Evolutionary conservation across 2,329 filamentous ascomycete species (phyloP).

Genomic region (Alternaria brassicicola): DNA sequence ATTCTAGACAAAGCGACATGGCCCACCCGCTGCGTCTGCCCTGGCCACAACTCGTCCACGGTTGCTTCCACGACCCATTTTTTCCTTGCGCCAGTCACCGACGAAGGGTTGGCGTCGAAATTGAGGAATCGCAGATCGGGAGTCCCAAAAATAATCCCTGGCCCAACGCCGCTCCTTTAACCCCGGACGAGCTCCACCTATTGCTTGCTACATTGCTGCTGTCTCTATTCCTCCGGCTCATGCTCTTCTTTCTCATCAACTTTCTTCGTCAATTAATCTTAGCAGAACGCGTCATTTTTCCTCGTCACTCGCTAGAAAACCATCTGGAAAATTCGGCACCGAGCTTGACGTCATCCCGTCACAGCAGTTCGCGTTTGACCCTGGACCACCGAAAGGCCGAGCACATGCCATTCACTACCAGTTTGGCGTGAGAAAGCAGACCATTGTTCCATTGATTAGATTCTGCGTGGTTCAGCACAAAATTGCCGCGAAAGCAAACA

Average conservation of each 20-base stretch:
- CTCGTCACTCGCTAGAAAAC: slow-evolving; percentile 6
- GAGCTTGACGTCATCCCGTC: slow-evolving; percentile 15
- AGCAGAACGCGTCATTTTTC: not conserved
- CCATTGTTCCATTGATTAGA: not conserved
- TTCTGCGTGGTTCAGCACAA: not conserved
- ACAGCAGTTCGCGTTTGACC: not conserved
- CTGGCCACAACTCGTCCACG: slow-evolving; percentile 14
- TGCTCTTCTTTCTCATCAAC: not conserved
- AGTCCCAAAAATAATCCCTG: slow-evolving; percentile 26
- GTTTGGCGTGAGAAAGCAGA: not conserved
- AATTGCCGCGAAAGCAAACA: not conserved
- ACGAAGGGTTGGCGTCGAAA: slow-evolving; percentile 13
- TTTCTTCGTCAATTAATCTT: not conserved
- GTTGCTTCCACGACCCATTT: slow-evolving; percentile 23
- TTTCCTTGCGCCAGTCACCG: slow-evolving; percentile 18
- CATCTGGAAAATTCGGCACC: not conserved
- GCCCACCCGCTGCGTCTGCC: slow-evolving; percentile 16
- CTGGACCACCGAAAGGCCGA: slow-evolving; percentile 1
- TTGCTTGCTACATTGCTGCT: slow-evolving; percentile 12
- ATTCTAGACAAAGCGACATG: slow-evolving; percentile 11
- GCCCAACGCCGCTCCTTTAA: slow-evolving; percentile 19
- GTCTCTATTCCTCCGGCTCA: not conserved
- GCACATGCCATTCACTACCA: slow-evolving; percentile 8
- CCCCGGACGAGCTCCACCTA: slow-evolving; percentile 17
- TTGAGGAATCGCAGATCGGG: slow-evolving; percentile 28